Percentiles rank a stretch among this genome's conserved stretches.
These are phyloP conservation scores for Lactarius indigo DNA, from an alignment of 768 basidiomycete species.

Conservation along the genomic window DNA sequence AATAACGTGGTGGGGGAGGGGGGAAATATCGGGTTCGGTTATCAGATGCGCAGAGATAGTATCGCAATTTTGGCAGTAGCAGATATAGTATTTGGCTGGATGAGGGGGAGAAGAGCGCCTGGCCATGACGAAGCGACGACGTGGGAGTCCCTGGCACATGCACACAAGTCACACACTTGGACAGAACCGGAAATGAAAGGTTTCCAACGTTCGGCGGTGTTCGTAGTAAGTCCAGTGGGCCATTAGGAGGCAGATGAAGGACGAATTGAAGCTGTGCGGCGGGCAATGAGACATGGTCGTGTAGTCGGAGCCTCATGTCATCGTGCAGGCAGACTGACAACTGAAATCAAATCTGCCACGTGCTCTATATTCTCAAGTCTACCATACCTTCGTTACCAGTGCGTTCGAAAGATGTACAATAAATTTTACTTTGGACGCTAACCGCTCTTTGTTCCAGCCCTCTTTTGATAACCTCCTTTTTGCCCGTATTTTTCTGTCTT, in stretches of 20 bases:
- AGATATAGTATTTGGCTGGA: slow-evolving; percentile 15
- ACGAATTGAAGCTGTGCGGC: slow-evolving; percentile 5
- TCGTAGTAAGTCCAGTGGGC: neutral
- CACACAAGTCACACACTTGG: slow-evolving; percentile 16
- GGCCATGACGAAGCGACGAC: slow-evolving; percentile 18
- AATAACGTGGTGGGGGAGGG: neutral
- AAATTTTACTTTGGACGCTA: neutral
- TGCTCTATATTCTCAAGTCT: neutral
- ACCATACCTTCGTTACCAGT: slow-evolving; percentile 14
- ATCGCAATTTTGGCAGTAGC: slow-evolving; percentile 14
- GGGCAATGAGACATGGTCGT: neutral
- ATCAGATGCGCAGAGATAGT: slow-evolving; percentile 19
- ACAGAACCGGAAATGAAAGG: slow-evolving; percentile 16
- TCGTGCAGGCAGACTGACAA: slow-evolving; percentile 6
- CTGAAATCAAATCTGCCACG: slow-evolving; percentile 1
- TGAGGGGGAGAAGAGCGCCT: slow-evolving; percentile 11
- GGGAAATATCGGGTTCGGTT: slow-evolving; percentile 9
- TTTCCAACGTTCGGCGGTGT: neutral
- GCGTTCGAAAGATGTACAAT: neutral
- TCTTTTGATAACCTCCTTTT: slow-evolving; percentile 14
- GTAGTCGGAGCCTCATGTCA: slow-evolving; percentile 9
- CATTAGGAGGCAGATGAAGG: neutral
- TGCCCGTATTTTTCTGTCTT: neutral
- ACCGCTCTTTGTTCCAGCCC: neutral
- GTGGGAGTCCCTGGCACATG: slow-evolving; percentile 21